Base-by-base conservation (phyloP, 768 basidiomycete species). In the Rhodotorula taiwanensis region DNA sequence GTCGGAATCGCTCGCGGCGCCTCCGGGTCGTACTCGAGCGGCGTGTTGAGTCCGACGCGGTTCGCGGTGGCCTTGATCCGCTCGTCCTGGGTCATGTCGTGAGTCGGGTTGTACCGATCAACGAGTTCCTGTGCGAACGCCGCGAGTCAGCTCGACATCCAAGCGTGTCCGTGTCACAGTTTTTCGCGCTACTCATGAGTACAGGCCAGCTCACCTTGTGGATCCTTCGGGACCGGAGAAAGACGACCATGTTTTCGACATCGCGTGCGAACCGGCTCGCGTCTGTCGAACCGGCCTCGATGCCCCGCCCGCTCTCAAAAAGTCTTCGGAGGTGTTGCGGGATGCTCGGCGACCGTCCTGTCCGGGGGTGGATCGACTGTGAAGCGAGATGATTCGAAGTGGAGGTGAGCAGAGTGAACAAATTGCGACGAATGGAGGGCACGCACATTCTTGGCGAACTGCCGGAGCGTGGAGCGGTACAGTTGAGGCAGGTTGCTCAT, bases 91-190 rank as follows among this genome's bases (percentile, higher is more conserved):
- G 63, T 61, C 50, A 69, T 47, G 41, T 55, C 62, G 53, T 59
- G 58, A 11, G 63, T 65, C 18, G 63, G 60, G 63, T 69, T 69
- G 57, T 69, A 69, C 25, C 67, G 60, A 16, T 69, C 67, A 25
- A 69, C 53, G 27, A 69, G 54, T n/a, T 45, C 67, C 67, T 69
- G 47, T 48, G n/a, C 3, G 27, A 36, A 51, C 30, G 39, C 21
- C 14, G n/a, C n/a, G n/a, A n/a, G n/a, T n/a, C n/a, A n/a, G n/a
- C n/a, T n/a, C 45, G 30, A 13, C 16, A 11, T 20, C 42, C 0
- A 25, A 27, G n/a, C 7, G 31, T 27, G 39, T 1, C 15, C 11
- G 25, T 20, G 28, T 4, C 13, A 20, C n/a, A n/a, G n/a, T n/a
- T n/a, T n/a, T n/a, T n/a, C n/a, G n/a, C n/a, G 36, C 20, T 20